Conservation (phyloP, 495 filamentous ascomycete genomes). For the Hypoxylon trugodes region DNA sequence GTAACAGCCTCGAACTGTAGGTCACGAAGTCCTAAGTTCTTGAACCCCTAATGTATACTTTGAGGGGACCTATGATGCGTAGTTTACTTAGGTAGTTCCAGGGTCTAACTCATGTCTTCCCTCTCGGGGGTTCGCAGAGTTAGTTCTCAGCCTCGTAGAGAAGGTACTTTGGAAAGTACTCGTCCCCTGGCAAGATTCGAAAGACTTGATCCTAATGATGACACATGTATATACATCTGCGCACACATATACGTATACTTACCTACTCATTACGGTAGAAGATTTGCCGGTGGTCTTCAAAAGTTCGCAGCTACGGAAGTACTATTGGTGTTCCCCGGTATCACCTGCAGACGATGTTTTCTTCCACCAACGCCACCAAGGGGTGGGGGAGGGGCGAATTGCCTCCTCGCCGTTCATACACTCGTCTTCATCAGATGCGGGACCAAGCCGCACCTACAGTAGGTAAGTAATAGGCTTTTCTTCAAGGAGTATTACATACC, state of each 20-base stretch:
- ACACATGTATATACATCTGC: too few species aligned
- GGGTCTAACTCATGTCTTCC: slow-evolving; percentile 22
- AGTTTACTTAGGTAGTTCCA: slow-evolving; percentile 1
- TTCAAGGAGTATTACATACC: slow-evolving; percentile 16
- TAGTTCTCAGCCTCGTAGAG: slow-evolving; percentile 13
- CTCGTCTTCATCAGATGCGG: slow-evolving; percentile 21
- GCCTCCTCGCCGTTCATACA: slow-evolving; percentile 5
- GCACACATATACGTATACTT: slow-evolving; percentile 5
- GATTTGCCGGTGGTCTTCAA: neutral
- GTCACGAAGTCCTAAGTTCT: slow-evolving; percentile 5
- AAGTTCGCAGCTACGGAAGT: slow-evolving; percentile 28
- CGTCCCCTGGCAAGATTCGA: too few species aligned
- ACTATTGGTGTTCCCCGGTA: slow-evolving; percentile 25
- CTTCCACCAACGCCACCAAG: slow-evolving; percentile 21
- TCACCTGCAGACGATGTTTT: slow-evolving; percentile 27
- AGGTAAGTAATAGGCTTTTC: neutral
- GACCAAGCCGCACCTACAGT: slow-evolving; percentile 14
- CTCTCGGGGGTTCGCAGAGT: slow-evolving; percentile 14
- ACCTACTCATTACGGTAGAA: slow-evolving; percentile 16
- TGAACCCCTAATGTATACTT: neutral
- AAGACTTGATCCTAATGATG: too few species aligned
- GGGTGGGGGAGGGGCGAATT: slow-evolving; percentile 29
- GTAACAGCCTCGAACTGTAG: slow-evolving; percentile 13
- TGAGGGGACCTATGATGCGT: neutral
- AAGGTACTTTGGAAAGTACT: too few species aligned